Percentiles rank a stretch among this genome's conserved stretches.
Evolutionary conservation across 1,284 basidiomycete genomes (phyloP).

Genomic region (Sanghuangporus weigelae): DNA sequence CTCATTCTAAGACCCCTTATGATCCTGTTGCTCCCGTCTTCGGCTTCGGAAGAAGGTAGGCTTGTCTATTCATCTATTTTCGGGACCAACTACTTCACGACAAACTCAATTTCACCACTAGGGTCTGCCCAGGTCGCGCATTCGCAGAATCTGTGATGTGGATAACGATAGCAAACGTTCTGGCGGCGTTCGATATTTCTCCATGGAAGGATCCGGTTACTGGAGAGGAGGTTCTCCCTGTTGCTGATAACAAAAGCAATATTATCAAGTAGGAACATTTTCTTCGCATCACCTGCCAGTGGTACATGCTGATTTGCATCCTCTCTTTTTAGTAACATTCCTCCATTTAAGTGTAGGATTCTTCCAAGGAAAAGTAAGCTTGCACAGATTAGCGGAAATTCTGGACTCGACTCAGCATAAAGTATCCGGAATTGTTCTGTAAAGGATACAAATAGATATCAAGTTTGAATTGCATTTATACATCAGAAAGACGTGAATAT

Average conservation of each 20-base stretch:
- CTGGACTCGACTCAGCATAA: too few species aligned
- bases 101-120: not conserved
- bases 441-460: too few species aligned
- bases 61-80: not conserved
- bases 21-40: not conserved
- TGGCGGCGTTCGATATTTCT: conserved; percentile 12
- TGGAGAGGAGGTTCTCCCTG: conserved; percentile 1
- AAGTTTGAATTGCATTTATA: too few species aligned
- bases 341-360: conserved; percentile 7
- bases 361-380: not conserved
- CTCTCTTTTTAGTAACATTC: not conserved
- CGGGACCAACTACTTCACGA: not conserved
- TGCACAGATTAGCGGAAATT: not conserved
- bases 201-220: conserved; percentile 3
- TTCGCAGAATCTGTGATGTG: conserved; percentile 11
- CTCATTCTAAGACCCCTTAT: not conserved
- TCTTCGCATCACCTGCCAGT: too few species aligned
- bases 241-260: not conserved
- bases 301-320: not conserved
- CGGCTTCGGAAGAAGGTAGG: conserved; percentile 1
- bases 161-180: conserved; percentile 9
- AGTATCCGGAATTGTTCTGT: too few species aligned
- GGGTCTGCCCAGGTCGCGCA: conserved; percentile 9
- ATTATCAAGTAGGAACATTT: not conserved
- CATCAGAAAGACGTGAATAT: too few species aligned